A percentile compares a stretch with the other conserved stretches of the same genome.
Conservation (phyloP, 1,284 basidiomycete species). For the Exobasidium cylindrosporum region DNA sequence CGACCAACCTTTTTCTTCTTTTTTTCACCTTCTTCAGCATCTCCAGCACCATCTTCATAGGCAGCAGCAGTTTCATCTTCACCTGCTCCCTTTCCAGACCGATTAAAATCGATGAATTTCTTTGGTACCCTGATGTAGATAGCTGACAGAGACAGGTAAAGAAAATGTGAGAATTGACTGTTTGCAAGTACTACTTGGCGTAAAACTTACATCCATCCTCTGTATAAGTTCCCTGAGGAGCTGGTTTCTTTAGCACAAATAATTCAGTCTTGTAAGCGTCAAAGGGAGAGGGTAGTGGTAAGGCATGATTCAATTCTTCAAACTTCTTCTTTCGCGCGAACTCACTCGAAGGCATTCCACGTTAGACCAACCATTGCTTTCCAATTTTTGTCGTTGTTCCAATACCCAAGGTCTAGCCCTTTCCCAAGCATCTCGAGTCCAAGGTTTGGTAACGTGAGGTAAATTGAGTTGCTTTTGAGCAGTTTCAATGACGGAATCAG, state of each 20-base stretch:
- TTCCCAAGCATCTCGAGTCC: slow-evolving; percentile 51
- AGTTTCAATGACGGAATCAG: slow-evolving; percentile 37
- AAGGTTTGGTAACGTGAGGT: slow-evolving; percentile 46
- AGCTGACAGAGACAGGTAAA: slow-evolving; percentile 19
- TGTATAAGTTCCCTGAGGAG: slow-evolving; percentile 44
- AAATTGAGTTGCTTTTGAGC: slow-evolving; percentile 39
- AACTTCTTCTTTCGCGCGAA: neutral
- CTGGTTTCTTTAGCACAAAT: slow-evolving; percentile 42
- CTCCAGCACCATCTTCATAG: slow-evolving; percentile 23
- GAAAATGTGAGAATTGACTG: neutral
- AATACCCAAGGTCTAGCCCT: slow-evolving; percentile 48
- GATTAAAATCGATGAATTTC: slow-evolving; percentile 50
- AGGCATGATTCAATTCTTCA: no score
- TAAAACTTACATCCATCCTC: slow-evolving; percentile 38
- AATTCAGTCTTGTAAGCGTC: slow-evolving; percentile 50
- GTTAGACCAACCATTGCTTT: slow-evolving; percentile 40
- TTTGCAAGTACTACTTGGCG: neutral
- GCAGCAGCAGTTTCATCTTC: neutral
- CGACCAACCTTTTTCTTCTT: slow-evolving; percentile 39
- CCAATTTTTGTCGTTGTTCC: slow-evolving; percentile 51
- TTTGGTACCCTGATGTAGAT: slow-evolving; percentile 48
- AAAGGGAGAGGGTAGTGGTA: slow-evolving; percentile 1
- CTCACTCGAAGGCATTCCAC: slow-evolving; percentile 31
- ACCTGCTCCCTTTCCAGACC: slow-evolving; percentile 25
- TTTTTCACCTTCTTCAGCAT: slow-evolving; percentile 21